Percentiles rank a stretch among this genome's conserved stretches.
phyloP scores from a whole-genome alignment of 371 early-diverging fungal genomes.

The Rhizopus stolonifer region DNA sequence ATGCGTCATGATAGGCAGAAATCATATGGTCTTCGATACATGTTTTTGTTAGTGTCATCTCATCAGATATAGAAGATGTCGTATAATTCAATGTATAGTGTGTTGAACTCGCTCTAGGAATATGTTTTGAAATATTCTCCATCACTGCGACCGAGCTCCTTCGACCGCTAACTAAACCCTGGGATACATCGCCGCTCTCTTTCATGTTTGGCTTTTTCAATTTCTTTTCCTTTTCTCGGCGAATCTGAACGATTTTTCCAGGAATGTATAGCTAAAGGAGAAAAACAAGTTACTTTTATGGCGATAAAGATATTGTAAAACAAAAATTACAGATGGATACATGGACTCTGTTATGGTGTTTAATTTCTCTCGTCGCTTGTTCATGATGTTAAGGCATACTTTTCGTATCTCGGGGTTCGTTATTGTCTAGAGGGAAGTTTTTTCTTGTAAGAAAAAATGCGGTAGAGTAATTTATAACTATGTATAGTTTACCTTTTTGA shows the following conservation, averaged over 20 bases:
- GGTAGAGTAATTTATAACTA: no score
- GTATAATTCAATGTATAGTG: conserved; percentile 22
- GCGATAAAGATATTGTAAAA: not conserved
- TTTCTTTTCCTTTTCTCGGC: conserved; percentile 17
- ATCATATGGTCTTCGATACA: conserved; percentile 48
- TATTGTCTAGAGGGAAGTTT: conserved; percentile 16
- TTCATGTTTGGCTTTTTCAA: conserved; percentile 7
- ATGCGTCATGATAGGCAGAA: conserved; percentile 30
- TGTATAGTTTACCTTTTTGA: conserved; percentile 3
- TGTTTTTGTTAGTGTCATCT: conserved; percentile 41
- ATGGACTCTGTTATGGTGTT: conserved; percentile 22
- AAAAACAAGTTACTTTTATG: not conserved
- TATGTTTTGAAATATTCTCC: conserved; percentile 23
- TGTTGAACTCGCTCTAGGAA: conserved; percentile 21
- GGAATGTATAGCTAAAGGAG: conserved; percentile 38
- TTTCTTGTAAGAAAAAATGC: not conserved
- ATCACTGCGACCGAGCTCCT: conserved; percentile 3
- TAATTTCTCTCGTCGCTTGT: conserved; percentile 27
- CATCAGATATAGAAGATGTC: conserved; percentile 25
- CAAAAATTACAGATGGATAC: conserved; percentile 37
- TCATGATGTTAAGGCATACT: conserved; percentile 32
- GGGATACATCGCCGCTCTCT: conserved; percentile 4
- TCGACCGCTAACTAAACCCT: not conserved
- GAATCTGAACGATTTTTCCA: conserved; percentile 39
- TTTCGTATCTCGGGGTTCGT: conserved; percentile 24